Evolutionary conservation across 1,284 basidiomycete genomes (phyloP).

Genomic region (Apiotrichum montevideense): DNA sequence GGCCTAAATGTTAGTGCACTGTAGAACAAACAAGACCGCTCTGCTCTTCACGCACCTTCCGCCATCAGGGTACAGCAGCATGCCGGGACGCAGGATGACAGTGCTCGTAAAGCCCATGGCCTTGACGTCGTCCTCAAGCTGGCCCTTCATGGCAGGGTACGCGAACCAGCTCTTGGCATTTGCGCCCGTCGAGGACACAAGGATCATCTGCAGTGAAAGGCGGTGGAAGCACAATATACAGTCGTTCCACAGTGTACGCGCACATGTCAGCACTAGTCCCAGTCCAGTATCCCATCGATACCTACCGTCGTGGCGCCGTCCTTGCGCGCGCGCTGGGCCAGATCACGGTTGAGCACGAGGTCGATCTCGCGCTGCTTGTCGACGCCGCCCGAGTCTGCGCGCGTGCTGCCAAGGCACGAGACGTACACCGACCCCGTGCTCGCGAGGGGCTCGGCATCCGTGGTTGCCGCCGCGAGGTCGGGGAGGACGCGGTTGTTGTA

Average conservation of each 20-base stretch:
- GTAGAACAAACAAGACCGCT: neutral
- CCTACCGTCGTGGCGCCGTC: conserved; percentile 39
- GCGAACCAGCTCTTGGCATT: conserved; percentile 21
- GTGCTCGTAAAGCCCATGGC: conserved; percentile 30
- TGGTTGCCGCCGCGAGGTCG: conserved; percentile 22
- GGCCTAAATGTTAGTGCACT: conserved; percentile 1
- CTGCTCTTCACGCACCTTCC: conserved; percentile 20
- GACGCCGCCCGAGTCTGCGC: conserved; percentile 32
- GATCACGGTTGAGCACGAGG: conserved; percentile 33
- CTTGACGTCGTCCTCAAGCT: conserved; percentile 39
- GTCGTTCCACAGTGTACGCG: neutral
- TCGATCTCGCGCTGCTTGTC: conserved; percentile 33
- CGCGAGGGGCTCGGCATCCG: conserved; percentile 10
- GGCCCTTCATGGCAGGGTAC: conserved; percentile 40
- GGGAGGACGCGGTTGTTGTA: conserved; percentile 25
- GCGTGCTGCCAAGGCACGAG: conserved; percentile 40
- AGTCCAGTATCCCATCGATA: conserved; percentile 3
- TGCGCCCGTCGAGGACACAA: conserved; percentile 35
- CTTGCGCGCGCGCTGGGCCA: conserved; percentile 36
- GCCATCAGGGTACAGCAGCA: conserved; percentile 27
- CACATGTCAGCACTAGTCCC: neutral
- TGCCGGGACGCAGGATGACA: conserved; percentile 39
- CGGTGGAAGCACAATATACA: neutral
- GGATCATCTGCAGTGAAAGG: conserved; percentile 29
- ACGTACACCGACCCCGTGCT: conserved; percentile 27